phyloP scores from a whole-genome alignment of 257 asterid genomes.

The Nicotiana tabacum region DNA sequence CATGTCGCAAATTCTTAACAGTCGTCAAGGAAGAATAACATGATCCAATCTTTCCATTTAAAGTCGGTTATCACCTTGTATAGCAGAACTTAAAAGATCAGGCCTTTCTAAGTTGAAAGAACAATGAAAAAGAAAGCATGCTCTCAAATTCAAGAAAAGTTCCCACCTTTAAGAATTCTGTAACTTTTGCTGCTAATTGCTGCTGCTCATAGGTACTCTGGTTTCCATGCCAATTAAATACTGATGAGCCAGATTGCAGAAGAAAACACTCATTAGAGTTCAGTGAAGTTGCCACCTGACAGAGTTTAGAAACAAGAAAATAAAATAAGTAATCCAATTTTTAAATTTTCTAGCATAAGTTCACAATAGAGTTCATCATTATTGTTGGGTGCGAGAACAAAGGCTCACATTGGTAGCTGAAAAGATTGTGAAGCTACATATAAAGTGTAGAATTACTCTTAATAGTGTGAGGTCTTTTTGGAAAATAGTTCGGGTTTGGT shows the following conservation, averaged over 20 bases:
- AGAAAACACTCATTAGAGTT: constrained; percentile 86
- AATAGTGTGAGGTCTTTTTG: no score
- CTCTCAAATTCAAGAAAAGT: constrained; percentile 3
- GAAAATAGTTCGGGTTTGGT: no score
- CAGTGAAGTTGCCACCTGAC: constrained; percentile 72
- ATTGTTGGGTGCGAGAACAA: no score
- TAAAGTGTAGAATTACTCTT: no score
- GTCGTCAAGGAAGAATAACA: neutral
- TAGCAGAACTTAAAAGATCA: neutral
- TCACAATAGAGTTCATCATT: neutral
- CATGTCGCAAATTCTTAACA: neutral
- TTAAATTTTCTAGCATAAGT: neutral
- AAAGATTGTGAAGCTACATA: no score
- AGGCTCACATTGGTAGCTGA: no score
- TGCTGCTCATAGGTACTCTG: constrained; percentile 90
- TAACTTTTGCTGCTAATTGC: constrained; percentile 63
- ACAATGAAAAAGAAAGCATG: neutral
- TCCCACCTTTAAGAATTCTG: constrained; percentile 85
- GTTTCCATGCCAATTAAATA: constrained; percentile 87
- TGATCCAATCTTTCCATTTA: neutral
- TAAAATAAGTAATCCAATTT: neutral
- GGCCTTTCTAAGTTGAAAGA: neutral
- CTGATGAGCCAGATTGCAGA: constrained; percentile 77
- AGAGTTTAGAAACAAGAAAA: constrained; percentile 7
- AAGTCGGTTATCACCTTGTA: neutral